These are phyloP conservation scores for Margaritispora aquatica DNA, from an alignment of 495 filamentous ascomycete species.

Conservation along the genomic window DNA sequence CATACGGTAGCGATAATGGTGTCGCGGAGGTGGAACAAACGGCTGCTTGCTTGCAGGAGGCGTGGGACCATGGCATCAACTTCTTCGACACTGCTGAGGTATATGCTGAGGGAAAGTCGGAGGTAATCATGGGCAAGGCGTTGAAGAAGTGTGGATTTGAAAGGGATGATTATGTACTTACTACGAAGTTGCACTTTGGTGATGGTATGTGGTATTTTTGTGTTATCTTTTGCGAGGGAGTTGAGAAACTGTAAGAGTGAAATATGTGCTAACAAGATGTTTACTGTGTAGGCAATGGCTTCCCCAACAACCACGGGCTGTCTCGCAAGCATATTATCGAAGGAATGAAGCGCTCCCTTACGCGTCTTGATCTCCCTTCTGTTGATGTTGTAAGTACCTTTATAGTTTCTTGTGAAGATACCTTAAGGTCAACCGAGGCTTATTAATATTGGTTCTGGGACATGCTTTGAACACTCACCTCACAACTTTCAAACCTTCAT, in stretches of 20 bases:
- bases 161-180: constrained; percentile 64
- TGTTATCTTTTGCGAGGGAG: background rate
- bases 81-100: constrained; percentile 42
- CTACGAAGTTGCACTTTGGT: constrained; percentile 66
- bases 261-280: background rate
- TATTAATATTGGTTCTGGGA: no score
- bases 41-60: constrained; percentile 59
- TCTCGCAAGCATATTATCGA: constrained; percentile 72
- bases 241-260: background rate
- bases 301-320: constrained; percentile 45
- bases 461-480: no score
- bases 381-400: constrained; percentile 70
- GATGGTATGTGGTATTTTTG: constrained; percentile 6
- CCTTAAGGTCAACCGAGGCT: no score
- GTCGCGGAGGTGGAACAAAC: constrained; percentile 39
- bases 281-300: constrained; percentile 6
- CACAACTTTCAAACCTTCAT: no score
- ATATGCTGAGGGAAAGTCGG: constrained; percentile 28
- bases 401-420: no score
- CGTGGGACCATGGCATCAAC: constrained; percentile 68
- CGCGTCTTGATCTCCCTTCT: constrained; percentile 57
- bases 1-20: constrained; percentile 32
- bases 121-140: constrained; percentile 44
- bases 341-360: constrained; percentile 51
- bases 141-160: constrained; percentile 56